Evolutionary conservation across 192 early-diverging fungal species (phyloP), one percentile per base, ranked within the genome.

Genomic region (Coemansia sp.): DNA sequence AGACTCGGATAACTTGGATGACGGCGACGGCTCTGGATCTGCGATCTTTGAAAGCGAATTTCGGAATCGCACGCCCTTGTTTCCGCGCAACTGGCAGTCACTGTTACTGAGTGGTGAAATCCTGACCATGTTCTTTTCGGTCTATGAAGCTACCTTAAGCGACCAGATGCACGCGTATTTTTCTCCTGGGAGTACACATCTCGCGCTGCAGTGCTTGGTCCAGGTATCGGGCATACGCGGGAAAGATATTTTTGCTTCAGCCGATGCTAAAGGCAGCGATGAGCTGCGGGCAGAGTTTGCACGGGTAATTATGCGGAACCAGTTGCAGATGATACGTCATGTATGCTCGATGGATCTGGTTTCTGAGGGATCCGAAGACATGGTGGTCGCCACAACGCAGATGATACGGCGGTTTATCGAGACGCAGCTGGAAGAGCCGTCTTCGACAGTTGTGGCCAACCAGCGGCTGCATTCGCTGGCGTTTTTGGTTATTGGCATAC

Each of bases 341-440:
- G 68, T 74, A 19, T 80, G 77, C 59, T 63, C 77, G 14, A 71
- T 70, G 68, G 64, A 80, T 12, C 58, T 80, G 54, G 54, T 61
- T 3, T 65, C 64, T 2, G 77, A 80, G 16, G 68, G 64, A 14
- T 73, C 72, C 3, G 72, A 80, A 51, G 77, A 74, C 43, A 65
- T 73, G 19, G 72, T 80, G 23, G 57, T 80, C 10, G 72, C 77
- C 3, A 74, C 77, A 4, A 80, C 77, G 18, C 77, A 80, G 47
- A 80, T 80, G 77, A 59, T 80, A 11, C 71, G 77, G 10, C 67
- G 72, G 19, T 74, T 80, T 57, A 74, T 80, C 32, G 77, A 80
- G 38, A 64, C 77, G 11, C 72, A 80, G 57, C 77, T 80, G 5
- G 72, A 65, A 38, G 77, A 80, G 37, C 62, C 48, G 23, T 68